Percentiles rank a stretch among this genome's conserved stretches.
Evolutionary conservation across 1,284 basidiomycete species (phyloP).

Genomic region (Neonothopanus nambi): DNA sequence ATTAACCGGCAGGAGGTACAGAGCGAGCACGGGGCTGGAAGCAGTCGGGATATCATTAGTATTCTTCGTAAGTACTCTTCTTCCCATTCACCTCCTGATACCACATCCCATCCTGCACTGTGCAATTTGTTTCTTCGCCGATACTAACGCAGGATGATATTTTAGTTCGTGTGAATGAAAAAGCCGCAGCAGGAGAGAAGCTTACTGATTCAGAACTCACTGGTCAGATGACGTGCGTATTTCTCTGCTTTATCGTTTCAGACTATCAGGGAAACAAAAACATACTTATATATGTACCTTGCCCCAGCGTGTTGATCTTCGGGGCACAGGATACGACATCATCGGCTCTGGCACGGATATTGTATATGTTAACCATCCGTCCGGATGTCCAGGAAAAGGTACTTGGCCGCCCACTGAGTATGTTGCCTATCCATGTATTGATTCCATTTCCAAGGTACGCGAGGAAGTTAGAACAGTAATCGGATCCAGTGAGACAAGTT

Average conservation of each 20-base stretch:
- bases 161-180: conserved; percentile 41
- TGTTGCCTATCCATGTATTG: not conserved
- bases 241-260: not conserved
- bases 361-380: conserved; percentile 33
- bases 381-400: conserved; percentile 31
- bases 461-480: conserved; percentile 31
- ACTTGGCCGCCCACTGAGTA: not conserved
- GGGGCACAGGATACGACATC: conserved; percentile 47
- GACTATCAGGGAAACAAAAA: not conserved
- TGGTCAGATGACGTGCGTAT: conserved; percentile 47
- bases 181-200: conserved; percentile 30
- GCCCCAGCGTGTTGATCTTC: conserved; percentile 40
- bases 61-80: conserved; percentile 41
- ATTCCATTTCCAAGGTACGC: conserved; percentile 23
- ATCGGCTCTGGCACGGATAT: conserved; percentile 37
- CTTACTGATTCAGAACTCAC: conserved; percentile 43
- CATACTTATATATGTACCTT: not conserved
- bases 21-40: conserved; percentile 23
- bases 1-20: not conserved
- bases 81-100: not conserved
- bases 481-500: conserved; percentile 18
- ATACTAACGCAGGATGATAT: not conserved
- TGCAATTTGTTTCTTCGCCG: conserved; percentile 6
- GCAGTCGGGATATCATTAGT: conserved; percentile 52
- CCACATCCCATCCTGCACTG: too few relatives aligned